Base-by-base conservation (phyloP, 1,284 basidiomycete species). In the Ustilago sp. region DNA sequence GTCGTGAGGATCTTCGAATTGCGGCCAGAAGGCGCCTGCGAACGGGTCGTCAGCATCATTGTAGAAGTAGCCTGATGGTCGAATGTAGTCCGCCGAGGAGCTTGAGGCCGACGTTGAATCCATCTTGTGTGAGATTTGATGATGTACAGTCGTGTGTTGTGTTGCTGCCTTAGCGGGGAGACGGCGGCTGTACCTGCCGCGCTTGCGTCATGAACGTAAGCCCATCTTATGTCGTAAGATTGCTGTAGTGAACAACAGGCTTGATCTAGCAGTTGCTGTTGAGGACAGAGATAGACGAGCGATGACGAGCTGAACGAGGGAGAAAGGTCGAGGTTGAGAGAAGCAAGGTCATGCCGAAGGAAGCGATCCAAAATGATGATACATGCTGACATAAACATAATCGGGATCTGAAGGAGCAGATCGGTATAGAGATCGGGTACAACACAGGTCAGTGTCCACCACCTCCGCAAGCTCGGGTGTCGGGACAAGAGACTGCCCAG, bases 21-120 rank as follows among this genome's bases (percentile, higher is more conserved):
- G 74, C 54, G 68, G 64, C 74, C 74, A 76, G 48, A 71, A 76
- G 0, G 68, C 65, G 11, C 61, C 74, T 4, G 74, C 74, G 34
- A 59, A 67, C 0, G 74, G 68, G 19, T 76, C 74, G 17, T 71
- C 58, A 31, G n/a, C 38, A n/a, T 59, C 58, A 8, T 59, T 35
- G 59, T 68, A 76, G 36, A 68, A 68, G 65, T 76, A 72, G 31
- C 63, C 59, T 15, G 56, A 9, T 2, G 73, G 68, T 17, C 58
- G 59, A 1, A 66, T 19, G 3, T 45, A 35, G n/a, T 64, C 59
- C 38, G 35, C 13, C 19, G 28, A 39, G 13, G 39, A 28, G 9
- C 8, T 51, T 15, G 38, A 23, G 51, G 51, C 7, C 38, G 59
- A n/a, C 2, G 23, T 12, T 8, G 58, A 35, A 17, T 17, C 12